These are phyloP conservation scores for Juncus inflexus DNA, from an alignment of 176 grass and related monocot species.

Conservation along the genomic window DNA sequence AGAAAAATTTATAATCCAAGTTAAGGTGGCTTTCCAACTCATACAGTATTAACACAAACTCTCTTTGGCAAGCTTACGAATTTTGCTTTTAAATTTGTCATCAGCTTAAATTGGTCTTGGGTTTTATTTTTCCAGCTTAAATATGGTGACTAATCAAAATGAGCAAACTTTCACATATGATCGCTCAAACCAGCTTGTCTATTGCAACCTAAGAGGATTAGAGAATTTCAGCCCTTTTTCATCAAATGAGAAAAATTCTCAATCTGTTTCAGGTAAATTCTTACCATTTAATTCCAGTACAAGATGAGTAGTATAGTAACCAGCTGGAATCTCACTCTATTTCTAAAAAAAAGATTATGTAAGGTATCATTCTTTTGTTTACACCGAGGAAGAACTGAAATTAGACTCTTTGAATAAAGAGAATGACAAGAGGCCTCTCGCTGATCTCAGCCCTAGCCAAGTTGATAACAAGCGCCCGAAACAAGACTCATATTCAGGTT, in stretches of 20 bases:
- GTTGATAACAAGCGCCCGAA: constrained; percentile 54
- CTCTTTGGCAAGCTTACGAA: too few species aligned
- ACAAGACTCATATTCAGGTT: constrained; percentile 41
- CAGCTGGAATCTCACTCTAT: constrained; percentile 21
- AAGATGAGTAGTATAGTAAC: constrained; percentile 14
- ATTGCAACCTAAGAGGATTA: constrained; percentile 32
- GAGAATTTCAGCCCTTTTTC: constrained; percentile 2
- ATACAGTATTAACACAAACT: too few species aligned
- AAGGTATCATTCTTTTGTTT: constrained; percentile 29
- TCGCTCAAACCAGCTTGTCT: constrained; percentile 37
- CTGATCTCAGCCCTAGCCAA: constrained; percentile 47
- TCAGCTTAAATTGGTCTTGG: background rate
- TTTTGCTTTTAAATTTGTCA: too few species aligned
- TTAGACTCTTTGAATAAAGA: constrained; percentile 15
- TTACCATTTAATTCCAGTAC: background rate
- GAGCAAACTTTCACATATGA: constrained; percentile 27
- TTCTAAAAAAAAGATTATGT: constrained; percentile 28
- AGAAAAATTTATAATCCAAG: too few species aligned
- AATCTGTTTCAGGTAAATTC: constrained; percentile 41
- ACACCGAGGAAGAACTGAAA: background rate
- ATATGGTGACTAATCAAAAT: constrained; percentile 53
- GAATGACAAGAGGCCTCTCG: constrained; percentile 47
- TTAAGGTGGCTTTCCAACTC: too few species aligned
- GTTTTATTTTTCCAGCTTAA: constrained; percentile 33
- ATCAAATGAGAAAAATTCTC: background rate